Percentiles rank a stretch among this genome's conserved stretches.
Conservation (phyloP, 2,329 filamentous ascomycete species). For the Polytolypa hystricis region DNA sequence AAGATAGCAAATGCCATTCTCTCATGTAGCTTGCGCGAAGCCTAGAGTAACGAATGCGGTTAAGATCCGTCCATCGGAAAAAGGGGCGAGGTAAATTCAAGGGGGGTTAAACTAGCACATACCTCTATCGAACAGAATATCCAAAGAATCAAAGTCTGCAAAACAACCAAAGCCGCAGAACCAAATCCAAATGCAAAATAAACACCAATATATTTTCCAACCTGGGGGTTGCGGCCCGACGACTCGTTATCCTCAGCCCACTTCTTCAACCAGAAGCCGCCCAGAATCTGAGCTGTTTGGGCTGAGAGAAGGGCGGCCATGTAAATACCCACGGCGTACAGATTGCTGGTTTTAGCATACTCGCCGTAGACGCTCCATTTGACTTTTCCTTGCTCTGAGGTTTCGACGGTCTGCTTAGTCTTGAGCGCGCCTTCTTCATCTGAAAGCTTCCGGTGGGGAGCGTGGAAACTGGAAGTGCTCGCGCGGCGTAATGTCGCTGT, state of each 20-base stretch:
- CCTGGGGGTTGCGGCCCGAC: conserved; percentile 56
- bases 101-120: too few species aligned
- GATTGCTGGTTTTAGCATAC: conserved; percentile 90
- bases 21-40: conserved; percentile 91
- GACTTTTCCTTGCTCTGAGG: conserved; percentile 87
- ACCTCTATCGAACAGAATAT: conserved; percentile 99
- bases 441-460: conserved; percentile 68
- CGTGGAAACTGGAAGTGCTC: conserved; percentile 80
- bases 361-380: conserved; percentile 93
- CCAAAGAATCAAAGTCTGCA: conserved; percentile 93
- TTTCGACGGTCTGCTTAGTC: conserved; percentile 78
- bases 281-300: conserved; percentile 72
- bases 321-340: conserved; percentile 73
- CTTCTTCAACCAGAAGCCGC: conserved; percentile 83
- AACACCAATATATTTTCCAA: conserved; percentile 85
- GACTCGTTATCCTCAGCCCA: conserved; percentile 76
- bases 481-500: conserved; percentile 75
- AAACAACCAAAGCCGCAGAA: conserved; percentile 68
- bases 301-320: conserved; percentile 63
- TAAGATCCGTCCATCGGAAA: neutral
- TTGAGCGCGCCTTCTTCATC: conserved; percentile 70
- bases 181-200: conserved; percentile 94
- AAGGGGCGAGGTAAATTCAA: conserved; percentile 1
- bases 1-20: conserved; percentile 97
- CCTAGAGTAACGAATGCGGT: conserved; percentile 37